Evolutionary conservation across 306 rosid genomes (phyloP).

Genomic region (Lathyrus tuberosus): DNA sequence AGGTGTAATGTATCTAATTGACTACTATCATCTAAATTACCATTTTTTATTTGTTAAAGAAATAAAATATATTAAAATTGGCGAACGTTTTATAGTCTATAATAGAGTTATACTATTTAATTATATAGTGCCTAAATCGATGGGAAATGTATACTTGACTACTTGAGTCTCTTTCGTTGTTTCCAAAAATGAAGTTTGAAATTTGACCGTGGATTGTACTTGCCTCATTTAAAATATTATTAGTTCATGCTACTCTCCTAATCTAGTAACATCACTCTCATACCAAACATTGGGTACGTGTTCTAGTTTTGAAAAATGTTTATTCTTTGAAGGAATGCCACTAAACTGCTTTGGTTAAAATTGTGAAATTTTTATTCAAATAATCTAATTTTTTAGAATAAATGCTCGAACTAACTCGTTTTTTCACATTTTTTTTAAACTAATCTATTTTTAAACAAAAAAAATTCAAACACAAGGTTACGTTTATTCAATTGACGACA

Average conservation of each 20-base stretch:
- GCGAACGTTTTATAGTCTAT: background rate
- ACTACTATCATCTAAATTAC: too few relatives aligned
- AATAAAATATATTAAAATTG: background rate
- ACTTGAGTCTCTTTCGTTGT: conserved; percentile 9
- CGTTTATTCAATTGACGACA: too few relatives aligned
- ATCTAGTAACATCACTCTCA: background rate
- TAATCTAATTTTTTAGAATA: too few relatives aligned
- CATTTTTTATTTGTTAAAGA: background rate
- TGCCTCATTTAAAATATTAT: background rate
- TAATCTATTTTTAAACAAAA: too few relatives aligned
- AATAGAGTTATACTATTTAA: background rate
- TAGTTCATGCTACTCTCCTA: conserved; percentile 20
- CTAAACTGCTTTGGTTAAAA: too few relatives aligned
- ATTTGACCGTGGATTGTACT: conserved; percentile 14
- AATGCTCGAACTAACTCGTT: too few relatives aligned
- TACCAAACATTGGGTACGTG: too few relatives aligned
- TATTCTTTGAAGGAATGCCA: too few relatives aligned
- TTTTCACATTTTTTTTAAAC: too few relatives aligned
- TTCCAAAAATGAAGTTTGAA: conserved; percentile 1
- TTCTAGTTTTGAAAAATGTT: too few relatives aligned
- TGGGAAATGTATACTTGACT: background rate
- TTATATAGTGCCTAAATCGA: background rate
- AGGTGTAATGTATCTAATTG: background rate
- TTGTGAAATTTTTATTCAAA: too few relatives aligned
- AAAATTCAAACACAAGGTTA: too few relatives aligned